Evolutionary conservation across 192 early-diverging fungal genomes (phyloP).

Genomic region (Entophlyctis luteolus): DNA sequence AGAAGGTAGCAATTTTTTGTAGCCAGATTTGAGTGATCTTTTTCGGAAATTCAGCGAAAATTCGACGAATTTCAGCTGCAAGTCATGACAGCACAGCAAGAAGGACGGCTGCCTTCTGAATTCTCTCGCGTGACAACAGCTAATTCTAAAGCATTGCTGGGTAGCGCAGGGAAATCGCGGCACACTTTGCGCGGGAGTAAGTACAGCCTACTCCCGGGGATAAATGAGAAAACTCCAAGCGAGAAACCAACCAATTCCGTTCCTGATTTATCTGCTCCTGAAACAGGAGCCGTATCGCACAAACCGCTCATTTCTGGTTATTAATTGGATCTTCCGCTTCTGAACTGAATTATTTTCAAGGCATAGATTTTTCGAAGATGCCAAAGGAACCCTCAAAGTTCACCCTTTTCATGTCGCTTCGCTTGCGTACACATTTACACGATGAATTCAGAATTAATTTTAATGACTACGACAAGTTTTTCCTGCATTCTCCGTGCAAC

Average conservation of each 20-base stretch:
- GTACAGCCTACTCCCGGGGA: conserved; percentile 10
- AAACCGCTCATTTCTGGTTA: conserved; percentile 4
- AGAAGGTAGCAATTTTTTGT: conserved; percentile 26
- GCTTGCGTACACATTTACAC: conserved; percentile 18
- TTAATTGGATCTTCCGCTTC: neutral
- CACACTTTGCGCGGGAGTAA: neutral
- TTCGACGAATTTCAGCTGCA: conserved; percentile 28
- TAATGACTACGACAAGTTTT: conserved; percentile 29
- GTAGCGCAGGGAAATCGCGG: conserved; percentile 4
- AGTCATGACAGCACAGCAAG: conserved; percentile 30
- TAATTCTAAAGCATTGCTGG: neutral
- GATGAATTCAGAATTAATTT: conserved; percentile 33
- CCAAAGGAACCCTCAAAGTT: conserved; percentile 28
- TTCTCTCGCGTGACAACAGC: neutral
- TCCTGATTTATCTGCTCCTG: neutral
- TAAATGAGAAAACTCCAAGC: neutral
- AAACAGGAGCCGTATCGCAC: neutral
- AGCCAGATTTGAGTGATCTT: neutral
- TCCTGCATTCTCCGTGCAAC: conserved; percentile 7
- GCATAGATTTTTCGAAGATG: conserved; percentile 7
- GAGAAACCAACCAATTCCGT: neutral
- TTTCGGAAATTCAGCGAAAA: conserved; percentile 8
- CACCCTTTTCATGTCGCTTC: conserved; percentile 32
- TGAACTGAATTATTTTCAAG: neutral
- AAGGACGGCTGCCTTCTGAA: conserved; percentile 19